Conservation (phyloP, 805 yeast genomes). For the Cyberlindnera maritima region DNA sequence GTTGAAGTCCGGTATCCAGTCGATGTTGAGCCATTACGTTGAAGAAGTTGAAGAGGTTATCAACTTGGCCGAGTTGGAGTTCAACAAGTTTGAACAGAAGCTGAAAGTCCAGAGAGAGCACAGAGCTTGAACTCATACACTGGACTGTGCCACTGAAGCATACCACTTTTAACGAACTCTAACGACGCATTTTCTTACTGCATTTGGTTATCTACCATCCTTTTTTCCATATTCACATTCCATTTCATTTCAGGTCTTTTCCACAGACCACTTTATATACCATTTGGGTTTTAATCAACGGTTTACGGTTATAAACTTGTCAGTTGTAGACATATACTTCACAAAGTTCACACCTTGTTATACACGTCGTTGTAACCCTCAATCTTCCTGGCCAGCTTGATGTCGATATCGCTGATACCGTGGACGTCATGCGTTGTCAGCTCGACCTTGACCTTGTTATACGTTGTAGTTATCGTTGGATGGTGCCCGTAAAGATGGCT, state of each 20-base stretch:
- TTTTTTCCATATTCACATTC: background rate
- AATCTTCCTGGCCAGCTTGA: conserved; percentile 51
- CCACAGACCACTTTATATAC: background rate
- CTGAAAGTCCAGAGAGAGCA: conserved; percentile 21
- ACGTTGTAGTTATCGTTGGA: conserved; percentile 63
- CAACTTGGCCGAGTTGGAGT: conserved; percentile 29
- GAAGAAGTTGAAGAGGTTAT: conserved; percentile 89
- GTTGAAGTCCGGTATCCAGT: conserved; percentile 90
- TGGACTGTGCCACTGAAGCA: no score
- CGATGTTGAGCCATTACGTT: conserved; percentile 95
- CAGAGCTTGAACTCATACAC: conserved; percentile 8
- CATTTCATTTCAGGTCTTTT: background rate
- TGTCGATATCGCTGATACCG: conserved; percentile 53
- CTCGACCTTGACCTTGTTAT: conserved; percentile 52
- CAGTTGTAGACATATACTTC: background rate
- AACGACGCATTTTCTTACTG: background rate
- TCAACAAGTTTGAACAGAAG: conserved; percentile 29
- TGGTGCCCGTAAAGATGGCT: conserved; percentile 65
- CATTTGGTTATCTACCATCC: no score
- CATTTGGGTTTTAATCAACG: no score
- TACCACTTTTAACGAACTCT: background rate
- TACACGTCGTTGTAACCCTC: conserved; percentile 31
- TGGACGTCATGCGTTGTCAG: conserved; percentile 65
- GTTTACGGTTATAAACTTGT: background rate
- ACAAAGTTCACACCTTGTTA: background rate